Evolutionary conservation across 2,329 filamentous ascomycete species (phyloP), one percentile per base, ranked within the genome.

Genomic region (Fusarium sp.): DNA sequence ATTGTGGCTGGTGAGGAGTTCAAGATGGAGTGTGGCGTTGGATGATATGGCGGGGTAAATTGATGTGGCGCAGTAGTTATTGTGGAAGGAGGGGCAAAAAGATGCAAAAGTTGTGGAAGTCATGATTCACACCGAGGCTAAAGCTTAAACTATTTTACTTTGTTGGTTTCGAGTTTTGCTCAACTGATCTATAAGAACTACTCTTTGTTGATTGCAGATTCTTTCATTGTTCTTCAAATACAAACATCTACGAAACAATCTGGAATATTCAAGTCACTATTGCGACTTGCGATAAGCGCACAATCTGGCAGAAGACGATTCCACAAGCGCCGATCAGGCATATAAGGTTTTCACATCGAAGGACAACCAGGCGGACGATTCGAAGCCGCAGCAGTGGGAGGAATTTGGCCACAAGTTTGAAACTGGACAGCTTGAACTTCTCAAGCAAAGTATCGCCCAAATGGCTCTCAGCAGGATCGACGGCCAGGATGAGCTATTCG

Each of bases 401-500:
- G 69, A 78, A 8, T 73, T 75, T 39, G 77, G 77, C 20, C 75
- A 78, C 31, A 47, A 36, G 24, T 76, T 77, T 28, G 47, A 73
- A 50, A 35, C 42, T 2, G 68, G 66, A 59, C 72, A 78, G 57
- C 73, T 78, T 26, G 76, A 77, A 42, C 50, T 65, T 24, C 75
- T 81, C 55, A 80, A 78, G 70, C 75, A 70, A 68, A 80, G 78
- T 58, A 78, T 81, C 48, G 76, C 74, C 22, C 77, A 77, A 59
- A 85, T 85, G 84, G 84, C 84, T 4, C 75, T 85, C 35, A 85
- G 82, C 67, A 78, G 81, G 48, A 78, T 85, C 39, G 81, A 85
- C 20, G 84, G 84, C 9, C 75, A 80, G 45, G 83, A 84, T 47
- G 80, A 82, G 71, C 80, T 85, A 64, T 84, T 82, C 63, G 77